Percentiles rank a stretch among this genome's conserved stretches.
phyloP scores from a whole-genome alignment of 768 basidiomycete genomes.

The Kwoniella mangroviensis region DNA sequence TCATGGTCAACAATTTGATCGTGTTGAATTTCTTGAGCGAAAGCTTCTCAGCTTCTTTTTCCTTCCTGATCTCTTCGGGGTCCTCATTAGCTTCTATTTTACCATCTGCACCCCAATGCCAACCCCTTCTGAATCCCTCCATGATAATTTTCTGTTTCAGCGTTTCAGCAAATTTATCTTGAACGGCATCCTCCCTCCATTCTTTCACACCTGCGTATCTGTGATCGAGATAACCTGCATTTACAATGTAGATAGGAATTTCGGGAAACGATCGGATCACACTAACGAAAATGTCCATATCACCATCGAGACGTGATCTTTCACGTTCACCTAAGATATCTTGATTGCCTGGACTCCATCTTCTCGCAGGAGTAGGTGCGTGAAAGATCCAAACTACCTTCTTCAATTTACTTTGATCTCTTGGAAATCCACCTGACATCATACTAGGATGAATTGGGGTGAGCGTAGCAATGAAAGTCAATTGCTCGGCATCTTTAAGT shows the following conservation, averaged over 20 bases:
- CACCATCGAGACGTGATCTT: not conserved
- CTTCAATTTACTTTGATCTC: not conserved
- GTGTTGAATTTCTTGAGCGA: not conserved
- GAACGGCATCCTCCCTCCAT: not conserved
- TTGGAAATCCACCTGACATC: not conserved
- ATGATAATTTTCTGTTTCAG: not conserved
- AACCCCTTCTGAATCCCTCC: not conserved
- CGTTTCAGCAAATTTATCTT: not conserved
- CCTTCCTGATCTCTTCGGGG: not conserved
- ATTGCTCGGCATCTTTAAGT: not conserved
- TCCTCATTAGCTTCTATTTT: not conserved
- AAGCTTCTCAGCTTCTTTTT: not conserved
- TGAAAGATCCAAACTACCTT: slow-evolving; percentile 8
- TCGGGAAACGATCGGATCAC: not conserved
- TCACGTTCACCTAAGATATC: not conserved
- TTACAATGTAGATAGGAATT: not conserved
- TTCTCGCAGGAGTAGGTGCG: not conserved
- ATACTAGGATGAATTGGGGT: not conserved
- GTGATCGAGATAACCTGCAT: slow-evolving; percentile 5
- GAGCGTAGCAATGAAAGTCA: not conserved
- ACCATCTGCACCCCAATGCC: not conserved
- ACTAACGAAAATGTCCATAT: not conserved
- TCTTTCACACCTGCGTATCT: not conserved
- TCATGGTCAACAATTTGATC: slow-evolving; percentile 2
- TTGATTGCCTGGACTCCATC: not conserved